Conservation (phyloP, 1,284 basidiomycete species). For the Crepidotus sp. region DNA sequence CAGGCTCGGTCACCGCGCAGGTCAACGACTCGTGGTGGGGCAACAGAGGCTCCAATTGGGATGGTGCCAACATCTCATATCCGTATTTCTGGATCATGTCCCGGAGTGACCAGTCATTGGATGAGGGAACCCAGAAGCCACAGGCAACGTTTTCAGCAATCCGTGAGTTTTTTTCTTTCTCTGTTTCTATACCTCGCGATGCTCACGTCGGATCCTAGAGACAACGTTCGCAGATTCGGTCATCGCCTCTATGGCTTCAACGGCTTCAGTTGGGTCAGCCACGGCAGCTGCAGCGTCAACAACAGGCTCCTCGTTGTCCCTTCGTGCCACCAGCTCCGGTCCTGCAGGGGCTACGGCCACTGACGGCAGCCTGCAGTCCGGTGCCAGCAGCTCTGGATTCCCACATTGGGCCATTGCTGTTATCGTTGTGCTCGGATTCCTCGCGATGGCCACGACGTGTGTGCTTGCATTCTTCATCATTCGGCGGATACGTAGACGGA, state of each 20-base stretch:
- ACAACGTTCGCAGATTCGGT: slow-evolving; percentile 64
- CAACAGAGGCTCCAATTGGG: slow-evolving; percentile 38
- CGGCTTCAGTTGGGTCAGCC: slow-evolving; percentile 29
- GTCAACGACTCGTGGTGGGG: slow-evolving; percentile 76
- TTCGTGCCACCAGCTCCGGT: slow-evolving; percentile 20
- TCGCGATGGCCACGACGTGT: slow-evolving; percentile 63
- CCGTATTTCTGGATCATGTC: slow-evolving; percentile 70
- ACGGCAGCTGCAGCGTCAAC: slow-evolving; percentile 27
- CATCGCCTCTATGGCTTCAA: slow-evolving; percentile 38
- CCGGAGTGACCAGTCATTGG: slow-evolving; percentile 39
- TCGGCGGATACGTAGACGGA: slow-evolving; percentile 51
- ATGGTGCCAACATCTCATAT: slow-evolving; percentile 45
- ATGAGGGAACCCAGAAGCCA: slow-evolving; percentile 42
- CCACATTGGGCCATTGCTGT: slow-evolving; percentile 86
- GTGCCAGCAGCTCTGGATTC: slow-evolving; percentile 33
- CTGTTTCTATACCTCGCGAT: slow-evolving; percentile 1
- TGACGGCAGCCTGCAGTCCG: slow-evolving; percentile 37
- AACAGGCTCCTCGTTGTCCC: slow-evolving; percentile 25
- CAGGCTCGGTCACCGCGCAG: slow-evolving; percentile 44
- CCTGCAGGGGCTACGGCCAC: slow-evolving; percentile 19
- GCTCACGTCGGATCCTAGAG: slow-evolving; percentile 34
- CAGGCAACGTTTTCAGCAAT: slow-evolving; percentile 68
- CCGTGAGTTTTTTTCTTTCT: slow-evolving; percentile 43
- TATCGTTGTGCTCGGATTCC: slow-evolving; percentile 72
- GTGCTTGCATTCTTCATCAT: slow-evolving; percentile 63